Percentiles rank a stretch among this genome's conserved stretches.
Conservation (phyloP, 306 rosid species). For the Castanospermum australe region DNA sequence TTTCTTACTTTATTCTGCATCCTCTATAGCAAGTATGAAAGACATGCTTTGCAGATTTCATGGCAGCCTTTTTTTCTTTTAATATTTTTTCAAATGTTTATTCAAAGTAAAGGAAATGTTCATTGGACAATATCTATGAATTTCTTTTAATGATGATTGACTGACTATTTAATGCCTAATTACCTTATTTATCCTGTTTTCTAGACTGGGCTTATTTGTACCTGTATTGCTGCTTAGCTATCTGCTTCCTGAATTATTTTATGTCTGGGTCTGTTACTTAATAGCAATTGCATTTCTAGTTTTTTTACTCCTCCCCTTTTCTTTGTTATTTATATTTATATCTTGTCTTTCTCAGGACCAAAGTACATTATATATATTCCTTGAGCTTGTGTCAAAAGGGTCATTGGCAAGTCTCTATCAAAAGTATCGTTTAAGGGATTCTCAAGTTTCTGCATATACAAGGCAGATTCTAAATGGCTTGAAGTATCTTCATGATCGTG, state of each 20-base stretch:
- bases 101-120: not conserved
- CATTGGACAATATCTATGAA: not conserved
- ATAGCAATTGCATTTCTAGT: constrained; percentile 2
- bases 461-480: constrained; percentile 65
- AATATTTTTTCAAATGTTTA: not conserved
- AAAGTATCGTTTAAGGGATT: constrained; percentile 54
- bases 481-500: constrained; percentile 62
- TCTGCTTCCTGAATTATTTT: not conserved
- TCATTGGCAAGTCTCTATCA: constrained; percentile 56
- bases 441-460: constrained; percentile 69
- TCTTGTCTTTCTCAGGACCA: constrained; percentile 42
- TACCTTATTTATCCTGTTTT: not conserved
- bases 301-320: not conserved
- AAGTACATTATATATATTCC: constrained; percentile 58
- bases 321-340: constrained; percentile 16
- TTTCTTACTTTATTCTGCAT: not conserved
- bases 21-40: not conserved
- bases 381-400: constrained; percentile 66
- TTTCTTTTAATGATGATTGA: not conserved
- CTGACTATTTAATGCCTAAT: not conserved
- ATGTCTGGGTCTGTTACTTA: not conserved
- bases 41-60: not conserved
- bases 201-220: not conserved
- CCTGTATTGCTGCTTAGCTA: not conserved
- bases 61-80: not conserved